phyloP scores from a whole-genome alignment of 257 asterid species.

The Nicotiana attenuata region DNA sequence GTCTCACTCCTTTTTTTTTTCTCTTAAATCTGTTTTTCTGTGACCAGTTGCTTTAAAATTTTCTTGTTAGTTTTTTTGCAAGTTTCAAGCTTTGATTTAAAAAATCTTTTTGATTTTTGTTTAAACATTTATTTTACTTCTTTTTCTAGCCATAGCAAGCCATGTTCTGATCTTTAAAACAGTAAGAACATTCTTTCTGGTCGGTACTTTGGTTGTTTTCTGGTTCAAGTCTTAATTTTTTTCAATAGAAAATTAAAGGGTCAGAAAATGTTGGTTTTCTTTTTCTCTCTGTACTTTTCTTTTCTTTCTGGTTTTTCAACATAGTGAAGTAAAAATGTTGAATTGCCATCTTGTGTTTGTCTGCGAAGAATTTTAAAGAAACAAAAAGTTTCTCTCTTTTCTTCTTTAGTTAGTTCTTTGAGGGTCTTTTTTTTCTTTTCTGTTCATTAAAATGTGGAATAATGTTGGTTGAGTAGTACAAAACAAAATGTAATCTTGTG shows the following conservation, averaged over 20 bases:
- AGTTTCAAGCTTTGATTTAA: conserved; percentile 4
- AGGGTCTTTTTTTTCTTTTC: neutral
- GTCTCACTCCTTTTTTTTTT: neutral
- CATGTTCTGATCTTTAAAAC: conserved; percentile 2
- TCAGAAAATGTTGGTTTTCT: neutral
- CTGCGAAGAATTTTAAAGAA: neutral
- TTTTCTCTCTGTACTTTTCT: neutral
- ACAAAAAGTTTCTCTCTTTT: neutral
- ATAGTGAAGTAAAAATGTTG: neutral
- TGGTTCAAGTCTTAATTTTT: neutral
- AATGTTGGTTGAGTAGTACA: neutral
- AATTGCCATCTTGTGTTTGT: neutral
- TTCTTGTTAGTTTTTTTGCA: neutral
- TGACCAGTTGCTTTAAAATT: neutral
- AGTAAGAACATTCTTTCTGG: conserved; percentile 6
- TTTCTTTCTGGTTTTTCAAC: neutral
- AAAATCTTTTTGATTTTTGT: neutral
- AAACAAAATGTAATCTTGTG: neutral
- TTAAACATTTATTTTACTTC: neutral
- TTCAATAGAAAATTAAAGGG: neutral
- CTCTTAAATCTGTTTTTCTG: neutral
- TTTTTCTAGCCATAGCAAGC: too few relatives aligned
- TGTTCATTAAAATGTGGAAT: conserved; percentile 1
- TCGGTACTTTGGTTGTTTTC: conserved; percentile 6
- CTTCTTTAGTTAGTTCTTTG: neutral